These are phyloP conservation scores for Phylloboletellus chloephorus DNA, from an alignment of 1,284 basidiomycete genomes.

Conservation along the genomic window DNA sequence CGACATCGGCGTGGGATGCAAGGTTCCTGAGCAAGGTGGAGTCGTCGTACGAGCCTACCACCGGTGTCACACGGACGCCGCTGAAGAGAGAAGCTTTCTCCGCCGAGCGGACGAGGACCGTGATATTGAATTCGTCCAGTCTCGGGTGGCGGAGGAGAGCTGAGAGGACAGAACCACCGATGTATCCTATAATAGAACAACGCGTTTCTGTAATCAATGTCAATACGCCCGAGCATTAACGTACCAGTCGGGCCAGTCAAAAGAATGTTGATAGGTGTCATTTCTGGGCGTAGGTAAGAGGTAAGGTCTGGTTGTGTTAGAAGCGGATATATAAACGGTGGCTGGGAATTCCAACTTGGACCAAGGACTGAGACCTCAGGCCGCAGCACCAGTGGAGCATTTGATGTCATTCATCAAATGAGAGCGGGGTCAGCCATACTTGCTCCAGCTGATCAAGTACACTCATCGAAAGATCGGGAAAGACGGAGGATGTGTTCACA, in stretches of 20 bases:
- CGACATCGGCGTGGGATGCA: constrained; percentile 42
- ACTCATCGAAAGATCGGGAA: too few relatives aligned
- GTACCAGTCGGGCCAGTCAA: constrained; percentile 19
- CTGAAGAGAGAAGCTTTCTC: constrained; percentile 33
- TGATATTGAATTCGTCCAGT: constrained; percentile 37
- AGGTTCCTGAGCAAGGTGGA: constrained; percentile 31
- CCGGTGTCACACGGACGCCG: constrained; percentile 32
- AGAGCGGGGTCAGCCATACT: too few relatives aligned
- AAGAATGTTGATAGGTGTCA: constrained; percentile 13
- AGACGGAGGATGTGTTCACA: background rate
- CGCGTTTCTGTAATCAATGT: background rate
- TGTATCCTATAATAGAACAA: constrained; percentile 38
- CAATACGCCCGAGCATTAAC: background rate
- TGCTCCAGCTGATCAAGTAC: too few relatives aligned
- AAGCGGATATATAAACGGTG: constrained; percentile 1
- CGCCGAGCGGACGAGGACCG: constrained; percentile 39
- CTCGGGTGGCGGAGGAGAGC: constrained; percentile 41
- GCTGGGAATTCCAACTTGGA: constrained; percentile 6
- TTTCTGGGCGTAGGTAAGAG: constrained; percentile 1
- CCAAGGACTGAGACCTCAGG: background rate
- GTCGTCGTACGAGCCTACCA: constrained; percentile 40
- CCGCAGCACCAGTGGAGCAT: too few relatives aligned
- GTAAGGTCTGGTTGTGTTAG: background rate
- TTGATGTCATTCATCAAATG: background rate
- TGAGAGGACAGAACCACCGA: constrained; percentile 47